Percentiles rank a stretch among this genome's conserved stretches.
Evolutionary conservation across 2,329 filamentous ascomycete species (phyloP).

Genomic region (Epichloe uncinata): DNA sequence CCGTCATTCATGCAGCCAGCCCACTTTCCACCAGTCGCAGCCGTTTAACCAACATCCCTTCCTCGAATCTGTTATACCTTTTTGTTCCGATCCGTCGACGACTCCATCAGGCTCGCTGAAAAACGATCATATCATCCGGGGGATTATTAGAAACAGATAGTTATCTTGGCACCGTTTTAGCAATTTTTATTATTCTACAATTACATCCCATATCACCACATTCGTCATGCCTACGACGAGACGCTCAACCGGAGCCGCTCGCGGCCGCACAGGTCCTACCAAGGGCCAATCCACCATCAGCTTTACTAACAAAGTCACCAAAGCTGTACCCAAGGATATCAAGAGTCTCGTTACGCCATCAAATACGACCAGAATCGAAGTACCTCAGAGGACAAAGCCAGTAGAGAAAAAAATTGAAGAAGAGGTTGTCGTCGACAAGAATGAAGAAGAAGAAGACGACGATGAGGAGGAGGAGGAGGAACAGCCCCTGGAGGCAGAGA

Average conservation of each 20-base stretch:
- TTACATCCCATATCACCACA: not conserved
- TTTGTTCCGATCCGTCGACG: not conserved
- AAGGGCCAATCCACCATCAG: slow-evolving; percentile 43
- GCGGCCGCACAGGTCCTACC: slow-evolving; percentile 21
- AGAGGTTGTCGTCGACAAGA: slow-evolving; percentile 12
- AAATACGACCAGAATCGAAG: slow-evolving; percentile 22
- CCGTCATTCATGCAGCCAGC: not conserved
- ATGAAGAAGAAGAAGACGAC: slow-evolving; percentile 13
- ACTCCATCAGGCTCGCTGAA: too few species aligned
- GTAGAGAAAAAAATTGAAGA: slow-evolving; percentile 7
- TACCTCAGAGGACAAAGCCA: slow-evolving; percentile 11
- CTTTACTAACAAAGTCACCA: slow-evolving; percentile 45
- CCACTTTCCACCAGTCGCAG: not conserved
- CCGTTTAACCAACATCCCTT: not conserved
- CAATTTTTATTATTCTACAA: not conserved
- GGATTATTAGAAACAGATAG: too few species aligned
- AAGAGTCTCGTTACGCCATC: slow-evolving; percentile 28
- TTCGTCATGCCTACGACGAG: slow-evolving; percentile 34
- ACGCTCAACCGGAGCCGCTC: slow-evolving; percentile 30
- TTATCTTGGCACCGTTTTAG: too few species aligned
- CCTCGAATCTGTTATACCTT: not conserved
- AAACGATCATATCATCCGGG: too few species aligned
- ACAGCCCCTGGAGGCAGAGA: slow-evolving; percentile 16
- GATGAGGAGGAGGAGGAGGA: slow-evolving; percentile 14
- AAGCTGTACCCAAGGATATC: slow-evolving; percentile 32